Evolutionary conservation across 163 green algal genomes (phyloP).

Genomic region (Coccomyxa subellipsoidea): DNA sequence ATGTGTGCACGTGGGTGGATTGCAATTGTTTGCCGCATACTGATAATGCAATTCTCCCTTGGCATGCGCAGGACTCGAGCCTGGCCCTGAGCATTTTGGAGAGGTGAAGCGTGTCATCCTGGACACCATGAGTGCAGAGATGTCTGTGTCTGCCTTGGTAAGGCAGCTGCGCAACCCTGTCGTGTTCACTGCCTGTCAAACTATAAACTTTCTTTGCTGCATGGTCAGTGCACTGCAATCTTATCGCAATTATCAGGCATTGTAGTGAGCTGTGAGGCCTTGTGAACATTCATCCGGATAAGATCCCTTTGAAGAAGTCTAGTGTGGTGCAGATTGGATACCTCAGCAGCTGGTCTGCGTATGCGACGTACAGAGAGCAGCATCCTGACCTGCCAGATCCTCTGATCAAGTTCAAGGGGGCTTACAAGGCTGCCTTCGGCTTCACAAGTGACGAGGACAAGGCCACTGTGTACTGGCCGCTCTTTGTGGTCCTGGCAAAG

Average conservation of each 20-base stretch:
- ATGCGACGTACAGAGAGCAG: neutral
- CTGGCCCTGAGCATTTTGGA: neutral
- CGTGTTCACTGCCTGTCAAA: neutral
- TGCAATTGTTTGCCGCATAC: too few relatives aligned
- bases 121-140: neutral
- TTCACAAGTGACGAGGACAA: neutral
- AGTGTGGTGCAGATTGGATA: conserved; percentile 8
- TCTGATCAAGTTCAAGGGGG: neutral
- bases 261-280: too few relatives aligned
- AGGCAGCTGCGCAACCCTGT: too few relatives aligned
- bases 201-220: too few relatives aligned
- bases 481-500: neutral
- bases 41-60: too few relatives aligned
- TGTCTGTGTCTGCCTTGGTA: neutral
- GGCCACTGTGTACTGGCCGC: neutral
- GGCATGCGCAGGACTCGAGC: neutral
- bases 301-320: neutral
- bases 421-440: neutral
- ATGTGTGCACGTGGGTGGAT: too few relatives aligned
- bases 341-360: conserved; percentile 11
- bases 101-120: neutral
- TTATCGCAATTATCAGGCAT: too few relatives aligned
- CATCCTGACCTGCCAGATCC: neutral
- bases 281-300: too few relatives aligned
- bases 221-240: too few relatives aligned